Evolutionary conservation across 2,329 filamentous ascomycete species (phyloP).

Genomic region (Trichoderma hamatum): DNA sequence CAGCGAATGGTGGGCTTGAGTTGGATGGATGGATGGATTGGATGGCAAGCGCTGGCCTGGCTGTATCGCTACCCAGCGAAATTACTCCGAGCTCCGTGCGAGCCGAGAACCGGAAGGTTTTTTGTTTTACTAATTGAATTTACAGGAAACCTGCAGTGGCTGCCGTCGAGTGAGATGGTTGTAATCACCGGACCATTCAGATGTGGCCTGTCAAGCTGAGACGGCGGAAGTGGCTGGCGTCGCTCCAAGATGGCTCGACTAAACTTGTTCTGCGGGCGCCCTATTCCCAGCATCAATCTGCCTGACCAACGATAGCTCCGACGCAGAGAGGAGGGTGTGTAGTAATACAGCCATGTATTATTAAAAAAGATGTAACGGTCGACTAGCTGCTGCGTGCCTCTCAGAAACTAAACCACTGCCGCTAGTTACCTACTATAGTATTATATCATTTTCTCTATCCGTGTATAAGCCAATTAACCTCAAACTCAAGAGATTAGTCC

Average conservation of each 20-base stretch:
- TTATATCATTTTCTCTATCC: slow-evolving; percentile 22
- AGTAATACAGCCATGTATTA: background rate
- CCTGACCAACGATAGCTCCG: background rate
- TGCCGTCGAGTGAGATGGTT: background rate
- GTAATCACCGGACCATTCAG: slow-evolving; percentile 4
- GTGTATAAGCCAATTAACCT: slow-evolving; percentile 10
- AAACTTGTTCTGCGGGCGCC: slow-evolving; percentile 5
- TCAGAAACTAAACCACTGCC: background rate
- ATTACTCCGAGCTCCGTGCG: background rate
- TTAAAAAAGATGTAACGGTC: background rate
- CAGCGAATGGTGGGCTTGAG: background rate
- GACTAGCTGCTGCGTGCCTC: background rate
- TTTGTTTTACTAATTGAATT: background rate
- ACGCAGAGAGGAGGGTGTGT: background rate
- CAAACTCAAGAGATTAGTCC: background rate
- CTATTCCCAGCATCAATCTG: background rate
- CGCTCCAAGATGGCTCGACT: background rate
- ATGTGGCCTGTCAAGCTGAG: background rate
- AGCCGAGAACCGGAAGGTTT: background rate
- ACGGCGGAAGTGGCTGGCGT: background rate
- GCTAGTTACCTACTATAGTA: background rate
- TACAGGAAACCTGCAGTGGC: background rate
- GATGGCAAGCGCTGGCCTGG: background rate
- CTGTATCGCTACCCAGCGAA: background rate
- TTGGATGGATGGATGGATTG: background rate